phyloP scores from a whole-genome alignment of 306 rosid genomes.

The Neltuma alba region DNA sequence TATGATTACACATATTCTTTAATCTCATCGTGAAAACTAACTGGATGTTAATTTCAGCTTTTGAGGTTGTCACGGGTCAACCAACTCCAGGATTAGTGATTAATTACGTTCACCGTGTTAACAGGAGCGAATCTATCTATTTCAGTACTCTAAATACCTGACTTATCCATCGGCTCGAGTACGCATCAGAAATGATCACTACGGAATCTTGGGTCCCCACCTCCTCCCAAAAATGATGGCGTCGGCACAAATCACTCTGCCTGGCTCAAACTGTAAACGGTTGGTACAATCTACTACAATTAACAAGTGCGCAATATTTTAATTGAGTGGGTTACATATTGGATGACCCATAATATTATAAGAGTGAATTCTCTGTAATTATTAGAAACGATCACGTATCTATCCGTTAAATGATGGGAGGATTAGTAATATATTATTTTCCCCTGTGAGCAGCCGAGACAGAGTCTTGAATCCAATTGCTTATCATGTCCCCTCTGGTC shows the following conservation, averaged over 20 bases:
- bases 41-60: slow-evolving; percentile 4
- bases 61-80: slow-evolving; percentile 24
- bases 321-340: slow-evolving; percentile 35
- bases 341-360: slow-evolving; percentile 15
- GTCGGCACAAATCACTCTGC: slow-evolving; percentile 26
- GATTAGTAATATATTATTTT: neutral
- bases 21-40: neutral
- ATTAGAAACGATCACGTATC: slow-evolving; percentile 4
- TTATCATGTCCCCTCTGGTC: neutral
- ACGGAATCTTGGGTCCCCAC: slow-evolving; percentile 24
- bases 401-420: neutral
- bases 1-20: neutral
- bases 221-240: neutral
- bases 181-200: neutral
- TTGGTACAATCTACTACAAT: slow-evolving; percentile 42
- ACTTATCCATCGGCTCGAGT: neutral
- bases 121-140: neutral
- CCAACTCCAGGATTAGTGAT: neutral
- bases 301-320: slow-evolving; percentile 23
- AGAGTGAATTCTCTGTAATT: slow-evolving; percentile 16
- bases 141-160: neutral
- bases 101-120: slow-evolving; percentile 28
- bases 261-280: slow-evolving; percentile 12
- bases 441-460: neutral
- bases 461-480: neutral